A percentile compares a stretch with the other conserved stretches of the same genome.
phyloP scores from a whole-genome alignment of 2,329 filamentous ascomycete species.

The Colletotrichum brevisporum region DNA sequence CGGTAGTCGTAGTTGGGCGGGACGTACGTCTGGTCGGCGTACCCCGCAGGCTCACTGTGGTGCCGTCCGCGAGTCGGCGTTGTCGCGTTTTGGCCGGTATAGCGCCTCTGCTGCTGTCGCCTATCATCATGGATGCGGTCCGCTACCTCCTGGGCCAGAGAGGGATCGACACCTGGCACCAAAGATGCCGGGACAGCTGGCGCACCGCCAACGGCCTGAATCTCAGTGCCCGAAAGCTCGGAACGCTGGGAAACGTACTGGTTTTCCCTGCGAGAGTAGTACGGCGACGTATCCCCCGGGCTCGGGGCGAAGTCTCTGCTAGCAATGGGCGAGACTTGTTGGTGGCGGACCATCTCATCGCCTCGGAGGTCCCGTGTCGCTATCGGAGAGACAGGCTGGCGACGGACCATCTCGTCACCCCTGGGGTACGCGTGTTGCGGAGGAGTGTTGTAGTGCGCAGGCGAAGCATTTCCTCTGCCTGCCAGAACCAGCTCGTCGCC shows the following conservation, averaged over 20 bases:
- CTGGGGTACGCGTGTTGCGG: constrained; percentile 40
- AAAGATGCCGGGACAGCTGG: constrained; percentile 69
- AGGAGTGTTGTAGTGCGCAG: constrained; percentile 48
- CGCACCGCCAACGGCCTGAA: constrained; percentile 56
- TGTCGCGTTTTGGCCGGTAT: constrained; percentile 57
- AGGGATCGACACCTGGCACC: constrained; percentile 72
- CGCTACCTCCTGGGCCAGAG: constrained; percentile 68
- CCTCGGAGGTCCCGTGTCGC: constrained; percentile 13
- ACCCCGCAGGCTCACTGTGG: constrained; percentile 46
- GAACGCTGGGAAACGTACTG: constrained; percentile 49
- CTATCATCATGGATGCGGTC: constrained; percentile 71
- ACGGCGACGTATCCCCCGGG: constrained; percentile 46
- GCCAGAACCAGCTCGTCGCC: constrained; percentile 47
- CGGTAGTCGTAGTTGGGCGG: constrained; percentile 62
- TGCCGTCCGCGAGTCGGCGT: constrained; percentile 59
- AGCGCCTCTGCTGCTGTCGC: constrained; percentile 58
- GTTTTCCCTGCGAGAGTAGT: constrained; percentile 48
- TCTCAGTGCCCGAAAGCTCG: constrained; percentile 54
- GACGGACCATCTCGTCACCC: constrained; percentile 35
- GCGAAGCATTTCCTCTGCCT: constrained; percentile 50
- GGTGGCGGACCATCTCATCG: constrained; percentile 24
- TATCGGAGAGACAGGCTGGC: constrained; percentile 27
- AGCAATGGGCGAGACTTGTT: constrained; percentile 22
- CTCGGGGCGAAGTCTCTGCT: constrained; percentile 51
- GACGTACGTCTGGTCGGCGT: constrained; percentile 49